Evolutionary conservation across 805 yeast genomes (phyloP).

Genomic region (Naumovozyma dairenensis): DNA sequence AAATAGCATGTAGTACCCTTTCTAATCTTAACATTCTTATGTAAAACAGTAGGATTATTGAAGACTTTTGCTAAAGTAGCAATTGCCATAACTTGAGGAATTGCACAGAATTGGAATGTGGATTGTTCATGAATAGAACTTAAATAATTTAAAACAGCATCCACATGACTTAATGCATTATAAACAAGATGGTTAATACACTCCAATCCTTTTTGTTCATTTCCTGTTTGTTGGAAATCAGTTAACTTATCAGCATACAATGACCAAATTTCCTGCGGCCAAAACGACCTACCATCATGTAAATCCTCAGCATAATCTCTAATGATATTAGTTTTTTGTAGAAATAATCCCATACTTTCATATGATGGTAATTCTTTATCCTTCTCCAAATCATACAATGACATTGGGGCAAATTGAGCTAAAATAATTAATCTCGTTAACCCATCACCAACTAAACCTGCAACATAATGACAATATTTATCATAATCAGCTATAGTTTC

Average conservation of each 20-base stretch:
- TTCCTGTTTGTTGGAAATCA: conserved; percentile 45
- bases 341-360: conserved; percentile 86
- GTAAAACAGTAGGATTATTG: conserved; percentile 66
- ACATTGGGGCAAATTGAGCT: conserved; percentile 58
- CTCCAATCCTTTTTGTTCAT: conserved; percentile 45
- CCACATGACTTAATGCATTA: conserved; percentile 68
- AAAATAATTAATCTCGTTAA: conserved; percentile 70
- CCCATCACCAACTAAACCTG: conserved; percentile 97
- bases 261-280: conserved; percentile 93
- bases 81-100: conserved; percentile 98
- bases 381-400: conserved; percentile 26
- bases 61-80: conserved; percentile 84
- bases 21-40: conserved; percentile 72
- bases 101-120: conserved; percentile 84
- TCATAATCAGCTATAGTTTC: conserved; percentile 73
- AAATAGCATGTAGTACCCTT: conserved; percentile 77
- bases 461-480: conserved; percentile 91
- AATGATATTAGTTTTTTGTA: conserved; percentile 93
- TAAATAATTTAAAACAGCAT: conserved; percentile 66
- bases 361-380: conserved; percentile 45
- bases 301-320: conserved; percentile 91
- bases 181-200: conserved; percentile 77
- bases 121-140: conserved; percentile 72
- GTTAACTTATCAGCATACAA: conserved; percentile 59
- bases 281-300: conserved; percentile 84